Percentiles rank a stretch among this genome's conserved stretches.
phyloP scores from a whole-genome alignment of 169 alveolate genomes.

The Besnoitia besnoiti region DNA sequence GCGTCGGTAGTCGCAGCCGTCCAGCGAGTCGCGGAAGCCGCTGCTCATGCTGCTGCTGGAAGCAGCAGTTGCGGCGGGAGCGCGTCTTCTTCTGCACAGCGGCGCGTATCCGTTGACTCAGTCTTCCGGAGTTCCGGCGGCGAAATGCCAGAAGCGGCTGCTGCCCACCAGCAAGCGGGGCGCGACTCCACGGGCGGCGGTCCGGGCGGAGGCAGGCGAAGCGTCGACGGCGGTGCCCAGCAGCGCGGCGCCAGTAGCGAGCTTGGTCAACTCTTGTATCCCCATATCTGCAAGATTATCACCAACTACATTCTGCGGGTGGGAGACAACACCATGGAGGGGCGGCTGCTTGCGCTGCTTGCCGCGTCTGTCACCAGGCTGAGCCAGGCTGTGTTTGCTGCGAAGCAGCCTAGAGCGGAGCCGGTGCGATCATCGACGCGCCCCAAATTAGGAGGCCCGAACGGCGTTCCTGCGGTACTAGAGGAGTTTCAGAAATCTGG shows the following conservation, averaged over 20 bases:
- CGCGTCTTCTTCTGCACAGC: not conserved
- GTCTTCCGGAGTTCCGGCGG: not conserved
- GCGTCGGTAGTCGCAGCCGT: not conserved
- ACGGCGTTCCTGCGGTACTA: not conserved
- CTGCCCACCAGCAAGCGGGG: not conserved
- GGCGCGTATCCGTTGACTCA: not conserved
- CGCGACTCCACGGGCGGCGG: not conserved
- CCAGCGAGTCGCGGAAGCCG: not conserved
- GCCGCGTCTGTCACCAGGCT: not conserved
- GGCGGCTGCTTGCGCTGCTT: constrained; percentile 21
- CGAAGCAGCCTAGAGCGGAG: not conserved
- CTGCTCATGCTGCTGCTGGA: not conserved
- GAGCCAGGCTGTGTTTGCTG: not conserved
- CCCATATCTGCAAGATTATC: not conserved
- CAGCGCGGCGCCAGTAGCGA: not conserved
- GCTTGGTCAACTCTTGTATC: not conserved
- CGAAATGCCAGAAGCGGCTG: not conserved
- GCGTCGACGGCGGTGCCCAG: not conserved
- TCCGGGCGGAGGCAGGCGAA: not conserved
- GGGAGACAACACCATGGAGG: constrained; percentile 61
- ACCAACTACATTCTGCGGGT: constrained; percentile 54
- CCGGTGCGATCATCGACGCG: not conserved
- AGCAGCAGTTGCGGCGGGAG: not conserved
- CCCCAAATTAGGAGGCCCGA: not conserved
- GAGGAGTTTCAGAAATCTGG: not conserved